A percentile compares a stretch with the other conserved stretches of the same genome.
Evolutionary conservation across 768 basidiomycete genomes (phyloP).

Genomic region (Brasilioporus rufonigricans): DNA sequence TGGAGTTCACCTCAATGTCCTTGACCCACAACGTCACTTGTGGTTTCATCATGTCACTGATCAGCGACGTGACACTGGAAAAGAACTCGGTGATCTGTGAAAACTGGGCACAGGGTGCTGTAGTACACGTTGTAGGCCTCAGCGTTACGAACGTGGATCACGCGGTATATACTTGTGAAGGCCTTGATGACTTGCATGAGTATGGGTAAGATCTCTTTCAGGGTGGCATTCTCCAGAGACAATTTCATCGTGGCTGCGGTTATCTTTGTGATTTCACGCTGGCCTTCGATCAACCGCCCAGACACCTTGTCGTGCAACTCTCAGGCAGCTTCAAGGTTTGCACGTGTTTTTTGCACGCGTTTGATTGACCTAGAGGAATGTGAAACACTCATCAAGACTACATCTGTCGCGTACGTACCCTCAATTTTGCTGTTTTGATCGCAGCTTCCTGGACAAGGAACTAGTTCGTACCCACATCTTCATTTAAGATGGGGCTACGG

Average conservation of each 20-base stretch:
- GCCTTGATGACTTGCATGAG: slow-evolving; percentile 18
- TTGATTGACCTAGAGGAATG: slow-evolving; percentile 12
- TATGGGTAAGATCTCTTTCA: slow-evolving; percentile 16
- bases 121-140: background rate
- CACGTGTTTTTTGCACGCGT: slow-evolving; percentile 20
- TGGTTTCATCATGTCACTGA: too few relatives aligned
- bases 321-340: slow-evolving; percentile 14
- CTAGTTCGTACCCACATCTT: background rate
- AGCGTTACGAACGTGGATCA: too few relatives aligned
- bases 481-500: background rate
- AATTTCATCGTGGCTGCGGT: slow-evolving; percentile 15
- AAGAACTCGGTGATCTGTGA: too few relatives aligned
- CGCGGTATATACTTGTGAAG: slow-evolving; percentile 9
- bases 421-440: slow-evolving; percentile 9
- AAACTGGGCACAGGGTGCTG: slow-evolving; percentile 16
- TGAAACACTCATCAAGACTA: background rate
- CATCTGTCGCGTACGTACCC: background rate
- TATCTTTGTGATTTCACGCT: slow-evolving; percentile 19
- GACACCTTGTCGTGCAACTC: slow-evolving; percentile 12
- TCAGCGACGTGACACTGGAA: slow-evolving; percentile 15
- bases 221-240: slow-evolving; percentile 17
- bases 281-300: slow-evolving; percentile 15
- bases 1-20: slow-evolving; percentile 15
- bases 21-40: slow-evolving; percentile 15
- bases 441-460: slow-evolving; percentile 9